phyloP scores from a whole-genome alignment of 768 basidiomycete species.

The Lentinula raphanica region DNA sequence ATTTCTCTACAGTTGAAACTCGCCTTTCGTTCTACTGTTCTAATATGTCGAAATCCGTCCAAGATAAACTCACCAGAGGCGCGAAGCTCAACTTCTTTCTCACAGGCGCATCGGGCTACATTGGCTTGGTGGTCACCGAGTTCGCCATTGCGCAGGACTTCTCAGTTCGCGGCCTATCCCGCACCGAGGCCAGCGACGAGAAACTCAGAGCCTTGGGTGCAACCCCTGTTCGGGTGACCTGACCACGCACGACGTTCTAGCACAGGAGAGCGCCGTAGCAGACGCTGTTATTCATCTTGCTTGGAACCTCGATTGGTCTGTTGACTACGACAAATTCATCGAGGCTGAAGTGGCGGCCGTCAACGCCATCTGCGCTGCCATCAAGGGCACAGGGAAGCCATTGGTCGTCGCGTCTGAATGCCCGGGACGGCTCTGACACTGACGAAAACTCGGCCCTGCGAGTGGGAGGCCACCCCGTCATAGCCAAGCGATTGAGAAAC shows the following conservation, averaged over 20 bases:
- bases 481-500: not conserved
- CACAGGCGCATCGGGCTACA: not conserved
- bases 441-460: not conserved
- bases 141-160: not conserved
- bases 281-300: not conserved
- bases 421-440: not conserved
- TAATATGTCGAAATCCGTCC: not conserved
- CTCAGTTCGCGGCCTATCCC: not conserved
- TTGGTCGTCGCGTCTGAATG: not conserved
- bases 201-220: not conserved
- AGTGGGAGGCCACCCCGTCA: not conserved
- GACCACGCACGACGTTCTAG: not conserved
- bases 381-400: not conserved
- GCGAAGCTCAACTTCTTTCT: not conserved
- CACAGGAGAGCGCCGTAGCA: not conserved
- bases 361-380: not conserved
- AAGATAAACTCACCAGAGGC: not conserved
- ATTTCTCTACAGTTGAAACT: no score
- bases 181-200: not conserved
- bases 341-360: not conserved
- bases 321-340: not conserved
- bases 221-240: not conserved
- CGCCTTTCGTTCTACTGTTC: no score
- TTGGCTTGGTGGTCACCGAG: not conserved
- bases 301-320: not conserved